Percentiles rank a stretch among this genome's conserved stretches.
These are phyloP conservation scores for Colletotrichum falcatum DNA, from an alignment of 2,329 filamentous ascomycete species.

Conservation along the genomic window DNA sequence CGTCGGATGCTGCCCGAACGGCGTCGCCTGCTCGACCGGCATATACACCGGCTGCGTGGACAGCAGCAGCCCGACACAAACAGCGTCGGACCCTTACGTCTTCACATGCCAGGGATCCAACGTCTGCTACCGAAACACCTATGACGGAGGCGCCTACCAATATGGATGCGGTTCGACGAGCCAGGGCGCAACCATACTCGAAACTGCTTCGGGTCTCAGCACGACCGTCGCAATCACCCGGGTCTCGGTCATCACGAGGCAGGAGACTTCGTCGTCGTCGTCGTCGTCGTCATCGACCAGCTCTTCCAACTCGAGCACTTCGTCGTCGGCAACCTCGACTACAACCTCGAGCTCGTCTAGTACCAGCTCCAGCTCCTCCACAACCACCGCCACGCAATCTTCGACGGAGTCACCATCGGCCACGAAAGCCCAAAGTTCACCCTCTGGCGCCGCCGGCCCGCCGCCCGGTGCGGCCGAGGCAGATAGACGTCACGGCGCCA, in stretches of 20 bases:
- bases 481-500: conserved; percentile 54
- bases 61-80: conserved; percentile 60
- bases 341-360: conserved; percentile 18
- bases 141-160: conserved; percentile 67
- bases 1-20: conserved; percentile 69
- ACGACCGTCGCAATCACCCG: conserved; percentile 52
- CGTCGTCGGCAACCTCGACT: conserved; percentile 19
- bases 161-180: conserved; percentile 67
- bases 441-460: conserved; percentile 36
- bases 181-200: conserved; percentile 61
- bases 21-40: conserved; percentile 62
- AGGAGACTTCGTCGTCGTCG: conserved; percentile 8
- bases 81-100: conserved; percentile 66
- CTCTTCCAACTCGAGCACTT: conserved; percentile 40
- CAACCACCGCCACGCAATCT: conserved; percentile 8
- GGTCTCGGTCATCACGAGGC: conserved; percentile 55
- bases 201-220: conserved; percentile 59
- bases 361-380: conserved; percentile 34
- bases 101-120: conserved; percentile 65
- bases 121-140: conserved; percentile 68
- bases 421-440: conserved; percentile 36
- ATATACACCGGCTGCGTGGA: conserved; percentile 71
- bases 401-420: conserved; percentile 29
- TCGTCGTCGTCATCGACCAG: conserved; percentile 29
- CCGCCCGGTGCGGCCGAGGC: conserved; percentile 45